Conservation (phyloP, 768 basidiomycete genomes). For the Suillus plorans region DNA sequence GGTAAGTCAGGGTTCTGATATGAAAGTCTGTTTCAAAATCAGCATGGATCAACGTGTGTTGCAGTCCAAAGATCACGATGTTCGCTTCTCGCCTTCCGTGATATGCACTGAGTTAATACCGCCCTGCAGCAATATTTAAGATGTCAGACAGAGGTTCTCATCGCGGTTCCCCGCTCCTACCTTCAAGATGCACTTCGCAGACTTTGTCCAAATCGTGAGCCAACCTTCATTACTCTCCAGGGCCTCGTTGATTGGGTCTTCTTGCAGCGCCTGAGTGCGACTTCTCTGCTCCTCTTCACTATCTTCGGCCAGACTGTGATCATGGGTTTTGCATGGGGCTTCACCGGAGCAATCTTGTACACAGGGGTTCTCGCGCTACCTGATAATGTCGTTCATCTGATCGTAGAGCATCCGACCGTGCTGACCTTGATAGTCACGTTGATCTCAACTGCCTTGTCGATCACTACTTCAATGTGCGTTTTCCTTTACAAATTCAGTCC, state of each 20-base stretch:
- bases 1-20: no score
- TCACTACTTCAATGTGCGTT: neutral
- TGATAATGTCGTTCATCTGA: neutral
- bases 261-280: neutral
- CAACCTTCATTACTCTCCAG: neutral
- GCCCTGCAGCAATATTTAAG: neutral
- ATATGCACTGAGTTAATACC: neutral
- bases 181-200: neutral
- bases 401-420: neutral
- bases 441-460: neutral
- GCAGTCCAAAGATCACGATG: no score
- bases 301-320: neutral
- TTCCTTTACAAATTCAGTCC: no score
- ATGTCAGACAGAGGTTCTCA: neutral
- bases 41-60: no score
- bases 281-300: neutral
- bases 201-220: neutral
- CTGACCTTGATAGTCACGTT: neutral
- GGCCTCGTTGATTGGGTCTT: neutral
- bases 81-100: neutral
- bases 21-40: no score
- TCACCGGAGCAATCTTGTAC: neutral
- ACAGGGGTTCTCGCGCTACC: neutral
- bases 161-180: no score
- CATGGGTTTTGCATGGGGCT: slow-evolving; percentile 1